These are phyloP conservation scores for Penicillium herquei DNA, from an alignment of 495 filamentous ascomycete species.

Conservation along the genomic window DNA sequence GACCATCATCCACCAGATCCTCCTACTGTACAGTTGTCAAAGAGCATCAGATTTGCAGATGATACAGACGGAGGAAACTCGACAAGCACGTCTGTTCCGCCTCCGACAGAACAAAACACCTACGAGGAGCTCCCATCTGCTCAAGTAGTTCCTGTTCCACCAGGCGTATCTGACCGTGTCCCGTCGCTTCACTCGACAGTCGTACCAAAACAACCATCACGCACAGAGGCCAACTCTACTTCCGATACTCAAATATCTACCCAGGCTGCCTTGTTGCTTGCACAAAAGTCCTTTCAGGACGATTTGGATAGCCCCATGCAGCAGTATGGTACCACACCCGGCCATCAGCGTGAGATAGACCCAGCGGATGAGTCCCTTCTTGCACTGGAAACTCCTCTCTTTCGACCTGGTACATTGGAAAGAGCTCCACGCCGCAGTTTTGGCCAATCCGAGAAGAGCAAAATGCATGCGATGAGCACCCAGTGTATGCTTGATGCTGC, in stretches of 20 bases:
- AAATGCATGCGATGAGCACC: conserved; percentile 41
- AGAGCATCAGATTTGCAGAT: conserved; percentile 19
- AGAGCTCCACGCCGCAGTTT: conserved; percentile 1
- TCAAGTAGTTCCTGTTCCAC: conserved; percentile 28
- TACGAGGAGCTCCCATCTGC: conserved; percentile 42
- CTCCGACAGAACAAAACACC: conserved; percentile 21
- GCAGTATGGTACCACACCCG: conserved; percentile 13
- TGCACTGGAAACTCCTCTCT: conserved; percentile 38
- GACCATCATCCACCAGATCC: not conserved
- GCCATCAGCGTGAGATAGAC: conserved; percentile 15
- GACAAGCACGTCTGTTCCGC: conserved; percentile 1
- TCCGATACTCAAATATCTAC: conserved; percentile 45
- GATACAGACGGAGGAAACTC: conserved; percentile 9
- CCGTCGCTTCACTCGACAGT: conserved; percentile 42
- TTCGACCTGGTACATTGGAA: conserved; percentile 17
- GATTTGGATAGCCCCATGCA: conserved; percentile 37
- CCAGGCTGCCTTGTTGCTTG: conserved; percentile 47
- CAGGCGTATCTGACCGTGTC: conserved; percentile 29
- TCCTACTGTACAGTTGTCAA: conserved; percentile 5
- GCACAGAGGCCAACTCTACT: conserved; percentile 16
- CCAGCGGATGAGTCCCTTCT: conserved; percentile 15
- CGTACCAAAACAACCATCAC: conserved; percentile 23
- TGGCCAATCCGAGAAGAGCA: conserved; percentile 10
- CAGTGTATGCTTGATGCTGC: conserved; percentile 51
- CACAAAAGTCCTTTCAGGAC: conserved; percentile 48